Percentiles rank a stretch among this genome's conserved stretches.
phyloP scores from a whole-genome alignment of 129 eudicot species.

The Daucus carota region DNA sequence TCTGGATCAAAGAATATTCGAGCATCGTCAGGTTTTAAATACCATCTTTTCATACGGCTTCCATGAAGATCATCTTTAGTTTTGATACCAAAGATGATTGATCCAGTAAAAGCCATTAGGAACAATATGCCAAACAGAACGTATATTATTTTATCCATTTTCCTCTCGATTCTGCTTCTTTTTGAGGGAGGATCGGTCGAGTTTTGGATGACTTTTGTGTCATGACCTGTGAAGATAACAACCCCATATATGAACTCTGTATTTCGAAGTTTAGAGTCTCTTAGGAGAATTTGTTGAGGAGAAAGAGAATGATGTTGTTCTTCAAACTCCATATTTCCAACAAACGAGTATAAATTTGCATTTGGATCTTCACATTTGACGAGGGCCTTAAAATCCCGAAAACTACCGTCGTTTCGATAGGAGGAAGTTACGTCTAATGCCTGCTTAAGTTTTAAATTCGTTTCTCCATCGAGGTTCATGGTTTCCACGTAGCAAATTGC shows the following conservation, averaged over 20 bases:
- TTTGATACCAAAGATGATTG: conserved; percentile 57
- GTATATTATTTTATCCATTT: conserved; percentile 76
- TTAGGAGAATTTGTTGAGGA: conserved; percentile 78
- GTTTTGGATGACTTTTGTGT: conserved; percentile 90
- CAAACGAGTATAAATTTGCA: conserved; percentile 72
- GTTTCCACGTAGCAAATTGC: conserved; percentile 90
- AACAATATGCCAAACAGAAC: conserved; percentile 54
- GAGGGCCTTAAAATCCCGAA: conserved; percentile 49
- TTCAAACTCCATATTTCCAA: conserved; percentile 77
- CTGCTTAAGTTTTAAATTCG: conserved; percentile 85
- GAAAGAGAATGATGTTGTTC: conserved; percentile 65
- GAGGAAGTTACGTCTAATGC: conserved; percentile 65
- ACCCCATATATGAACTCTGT: conserved; percentile 76
- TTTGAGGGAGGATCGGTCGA: conserved; percentile 86
- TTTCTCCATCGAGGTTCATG: conserved; percentile 96
- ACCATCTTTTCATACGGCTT: conserved; percentile 61
- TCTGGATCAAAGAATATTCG: conserved; percentile 56
- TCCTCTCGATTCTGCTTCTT: conserved; percentile 74
- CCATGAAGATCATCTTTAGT: conserved; percentile 55
- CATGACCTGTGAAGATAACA: conserved; percentile 89
- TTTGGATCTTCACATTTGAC: conserved; percentile 92
- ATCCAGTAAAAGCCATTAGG: conserved; percentile 54
- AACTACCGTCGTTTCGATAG: conserved; percentile 39
- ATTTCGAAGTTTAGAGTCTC: conserved; percentile 82
- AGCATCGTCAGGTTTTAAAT: conserved; percentile 52